A percentile compares a stretch with the other conserved stretches of the same genome.
These are phyloP conservation scores for Clonostachys chloroleuca DNA, from an alignment of 2,329 filamentous ascomycete genomes.

Conservation along the genomic window DNA sequence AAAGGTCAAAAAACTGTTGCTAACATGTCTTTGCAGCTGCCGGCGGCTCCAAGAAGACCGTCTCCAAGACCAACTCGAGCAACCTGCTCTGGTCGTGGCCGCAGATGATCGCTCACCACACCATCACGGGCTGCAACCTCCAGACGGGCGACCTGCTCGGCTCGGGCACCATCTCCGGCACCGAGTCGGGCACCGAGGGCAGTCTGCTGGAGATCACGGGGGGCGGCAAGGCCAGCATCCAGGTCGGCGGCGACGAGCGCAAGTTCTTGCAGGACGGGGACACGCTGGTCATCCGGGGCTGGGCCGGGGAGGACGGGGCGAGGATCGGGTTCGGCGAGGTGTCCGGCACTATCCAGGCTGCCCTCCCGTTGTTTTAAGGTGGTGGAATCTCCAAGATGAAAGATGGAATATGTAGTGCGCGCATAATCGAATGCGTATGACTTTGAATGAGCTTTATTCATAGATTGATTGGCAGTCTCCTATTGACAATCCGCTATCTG, in stretches of 20 bases:
- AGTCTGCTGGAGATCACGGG: constrained; percentile 69
- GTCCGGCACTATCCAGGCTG: constrained; percentile 49
- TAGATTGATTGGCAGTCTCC: too few species aligned
- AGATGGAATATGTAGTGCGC: constrained; percentile 4
- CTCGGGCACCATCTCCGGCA: constrained; percentile 71
- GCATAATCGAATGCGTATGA: neutral
- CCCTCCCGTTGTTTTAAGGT: constrained; percentile 20
- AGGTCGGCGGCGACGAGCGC: constrained; percentile 61
- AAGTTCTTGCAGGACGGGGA: constrained; percentile 74
- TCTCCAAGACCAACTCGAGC: constrained; percentile 24
- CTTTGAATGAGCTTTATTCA: too few species aligned
- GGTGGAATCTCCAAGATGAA: neutral
- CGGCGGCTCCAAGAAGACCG: constrained; percentile 20
- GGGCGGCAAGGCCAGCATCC: constrained; percentile 61
- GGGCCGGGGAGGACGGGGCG: constrained; percentile 60
- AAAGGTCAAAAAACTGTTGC: neutral
- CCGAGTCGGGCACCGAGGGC: constrained; percentile 58
- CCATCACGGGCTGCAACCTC: constrained; percentile 72
- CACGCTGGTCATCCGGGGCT: constrained; percentile 60
- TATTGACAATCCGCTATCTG: neutral
- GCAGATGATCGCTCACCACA: constrained; percentile 81
- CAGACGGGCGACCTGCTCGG: constrained; percentile 71
- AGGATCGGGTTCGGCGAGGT: constrained; percentile 77
- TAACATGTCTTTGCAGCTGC: constrained; percentile 15
- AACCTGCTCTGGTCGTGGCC: constrained; percentile 73